Percentiles rank a stretch among this genome's conserved stretches.
Evolutionary conservation across 345 rosid genomes (phyloP).

Genomic region (Sisymbrium altissimum): DNA sequence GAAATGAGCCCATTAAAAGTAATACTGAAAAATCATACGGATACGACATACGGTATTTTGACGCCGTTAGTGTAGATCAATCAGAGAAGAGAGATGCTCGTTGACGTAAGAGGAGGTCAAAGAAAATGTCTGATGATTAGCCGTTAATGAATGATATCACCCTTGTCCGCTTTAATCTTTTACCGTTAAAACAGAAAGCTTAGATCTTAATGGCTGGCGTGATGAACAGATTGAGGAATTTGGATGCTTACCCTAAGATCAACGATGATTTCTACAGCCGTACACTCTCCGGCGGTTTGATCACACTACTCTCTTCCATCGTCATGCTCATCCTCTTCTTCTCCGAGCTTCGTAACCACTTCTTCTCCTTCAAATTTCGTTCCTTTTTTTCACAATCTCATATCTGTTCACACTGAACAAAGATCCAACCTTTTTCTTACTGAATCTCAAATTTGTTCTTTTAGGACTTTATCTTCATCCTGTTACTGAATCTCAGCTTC

Average conservation of each 20-base stretch:
- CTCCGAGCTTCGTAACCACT: slow-evolving; percentile 57
- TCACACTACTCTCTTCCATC: slow-evolving; percentile 64
- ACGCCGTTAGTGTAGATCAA: too few relatives aligned
- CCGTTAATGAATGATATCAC: slow-evolving; percentile 12
- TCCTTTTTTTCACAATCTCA: too few relatives aligned
- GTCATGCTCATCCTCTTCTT: slow-evolving; percentile 64
- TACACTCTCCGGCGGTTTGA: slow-evolving; percentile 78
- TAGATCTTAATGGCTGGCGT: slow-evolving; percentile 45
- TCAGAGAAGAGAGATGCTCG: not conserved
- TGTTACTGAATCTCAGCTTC: slow-evolving; percentile 85
- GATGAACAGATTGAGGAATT: slow-evolving; percentile 58
- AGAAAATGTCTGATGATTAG: not conserved
- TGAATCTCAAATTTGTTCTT: too few relatives aligned
- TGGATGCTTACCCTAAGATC: slow-evolving; percentile 87
- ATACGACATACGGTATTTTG: not conserved
- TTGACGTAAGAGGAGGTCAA: not conserved
- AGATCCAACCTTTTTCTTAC: not conserved
- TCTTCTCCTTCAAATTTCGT: not conserved
- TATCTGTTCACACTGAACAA: not conserved
- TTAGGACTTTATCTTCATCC: slow-evolving; percentile 81
- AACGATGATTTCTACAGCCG: slow-evolving; percentile 90
- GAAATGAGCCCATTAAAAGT: not conserved
- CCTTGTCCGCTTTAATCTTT: not conserved
- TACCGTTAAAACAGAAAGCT: not conserved
- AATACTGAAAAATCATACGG: not conserved